Evolutionary conservation across 192 early-diverging fungal species (phyloP), one percentile per base, ranked within the genome.

Genomic region (Bifiguratus adelaidae): DNA sequence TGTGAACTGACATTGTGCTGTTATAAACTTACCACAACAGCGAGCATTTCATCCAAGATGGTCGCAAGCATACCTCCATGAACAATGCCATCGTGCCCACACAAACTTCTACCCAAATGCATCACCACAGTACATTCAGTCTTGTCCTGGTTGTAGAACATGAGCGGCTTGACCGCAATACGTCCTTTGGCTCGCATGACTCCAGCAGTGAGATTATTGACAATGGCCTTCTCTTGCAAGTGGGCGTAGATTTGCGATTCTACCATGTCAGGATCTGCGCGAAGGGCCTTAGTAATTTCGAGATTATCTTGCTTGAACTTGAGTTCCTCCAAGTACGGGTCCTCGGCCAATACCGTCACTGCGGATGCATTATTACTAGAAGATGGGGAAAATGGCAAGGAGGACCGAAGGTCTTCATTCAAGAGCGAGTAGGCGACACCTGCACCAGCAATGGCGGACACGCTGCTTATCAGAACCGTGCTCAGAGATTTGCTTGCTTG

Each of bases 21-120:
- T 50, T 23, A 26, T 24, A n/a, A 15, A 4, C 35, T 52, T 34
- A 72, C 77, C 22, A 76, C 64, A 32, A 64, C 73, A 2, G 73
- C 76, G 16, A 68, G 63, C 23, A 66, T 69, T 56, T 85, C 82
- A 67, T 88, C 85, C 44, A 85, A 63, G 29, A 87, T 41, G 1
- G 83, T 86, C 0, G 83, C 83, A 30, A 78, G 67, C 6, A 86
- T 63, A 25, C 81, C 86, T 28, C 89, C 89, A 50, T 92, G 89
- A 30, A 80, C 67, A 42, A 92, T 88, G 30, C 73, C 75, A 16
- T 77, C 68, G 58, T 92, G 89, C 7, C 89, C 86, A 24, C 81
- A 88, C 16, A 89, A 55, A 0, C 67, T 48, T 8, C 61, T 68
- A 6, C 89, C 89, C 20, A 89, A 43, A 56, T 92, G 86, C 13